Evolutionary conservation across 106 monocot genomes (phyloP), one percentile per base, ranked within the genome.

Genomic region (Allium sativum): DNA sequence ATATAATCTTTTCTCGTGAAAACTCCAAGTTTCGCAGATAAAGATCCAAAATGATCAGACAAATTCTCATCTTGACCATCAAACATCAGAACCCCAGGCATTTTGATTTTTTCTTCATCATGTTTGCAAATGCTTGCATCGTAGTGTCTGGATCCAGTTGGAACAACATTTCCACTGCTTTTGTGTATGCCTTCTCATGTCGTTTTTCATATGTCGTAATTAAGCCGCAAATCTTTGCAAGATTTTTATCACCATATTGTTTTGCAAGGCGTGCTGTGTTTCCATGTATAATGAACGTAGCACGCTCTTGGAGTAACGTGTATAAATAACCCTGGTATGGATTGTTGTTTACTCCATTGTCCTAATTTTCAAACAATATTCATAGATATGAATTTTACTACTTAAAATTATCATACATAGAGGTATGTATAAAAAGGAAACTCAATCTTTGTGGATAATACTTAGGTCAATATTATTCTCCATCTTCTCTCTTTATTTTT

Each of bases 261-360:
- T 53, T 62, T 18, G 61, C 71, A 20, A 21, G 54, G 22, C 71
- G 61, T 1, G 62, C 71, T 1, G 71, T 55, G 63, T 68, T 68
- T 20, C 68, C 68, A 46, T 68, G 68, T 55, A 57, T 57, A 45
- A 68, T 47, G 68, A 68, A 68, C 56, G 68, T 68, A 18, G 68
- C 68, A 18, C 13, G 18, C 19, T 68, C 68, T 31, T 68, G 68
- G 57, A 68, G 57, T 0, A 56, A 68, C 10, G 68, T 68, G 68
- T 68, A 68, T 10, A 68, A 45, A 12, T 57, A 13, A 18, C 68
- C 68, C 45, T 21, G 40, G 46, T 57, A 68, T 0, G 68, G 68
- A 31, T 58, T 55, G 45, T 10, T 20, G 0, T 68, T 45, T 13
- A 22, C 18, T 2, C 56, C 46, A 0, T 18, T 45, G 14, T 40